phyloP scores from a whole-genome alignment of 179 eudicot genomes.

The Silene vulgaris region DNA sequence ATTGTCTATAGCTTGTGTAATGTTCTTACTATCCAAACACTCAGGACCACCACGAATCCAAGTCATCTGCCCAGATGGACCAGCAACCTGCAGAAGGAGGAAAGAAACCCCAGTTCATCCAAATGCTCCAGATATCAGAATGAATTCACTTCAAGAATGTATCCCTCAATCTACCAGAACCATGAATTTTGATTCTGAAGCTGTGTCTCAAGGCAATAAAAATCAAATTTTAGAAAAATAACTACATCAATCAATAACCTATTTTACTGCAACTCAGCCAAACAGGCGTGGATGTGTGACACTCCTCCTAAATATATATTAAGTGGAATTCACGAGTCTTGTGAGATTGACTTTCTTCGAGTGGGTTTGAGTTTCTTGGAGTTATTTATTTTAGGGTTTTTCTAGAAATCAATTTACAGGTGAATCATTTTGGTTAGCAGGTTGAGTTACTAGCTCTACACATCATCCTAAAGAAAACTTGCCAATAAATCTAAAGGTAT shows the following conservation, averaged over 20 bases:
- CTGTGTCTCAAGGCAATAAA: not conserved
- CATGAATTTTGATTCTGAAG: not conserved
- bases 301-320: no score
- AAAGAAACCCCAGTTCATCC: not conserved
- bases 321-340: no score
- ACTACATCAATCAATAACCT: not conserved
- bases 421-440: no score
- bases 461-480: no score
- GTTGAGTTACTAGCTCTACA: no score
- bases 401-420: no score
- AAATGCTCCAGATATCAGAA: not conserved
- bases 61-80: conserved; percentile 87
- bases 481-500: no score
- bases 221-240: not conserved
- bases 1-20: conserved; percentile 64
- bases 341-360: no score
- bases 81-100: conserved; percentile 50
- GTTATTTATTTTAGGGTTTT: no score
- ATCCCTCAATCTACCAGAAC: not conserved
- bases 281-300: not conserved
- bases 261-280: not conserved
- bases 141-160: not conserved
- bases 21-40: conserved; percentile 57
- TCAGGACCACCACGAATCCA: conserved; percentile 86
- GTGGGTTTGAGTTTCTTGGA: no score